Base-by-base conservation (phyloP, 192 early-diverging fungal genomes). In the Thamnidium elegans region DNA sequence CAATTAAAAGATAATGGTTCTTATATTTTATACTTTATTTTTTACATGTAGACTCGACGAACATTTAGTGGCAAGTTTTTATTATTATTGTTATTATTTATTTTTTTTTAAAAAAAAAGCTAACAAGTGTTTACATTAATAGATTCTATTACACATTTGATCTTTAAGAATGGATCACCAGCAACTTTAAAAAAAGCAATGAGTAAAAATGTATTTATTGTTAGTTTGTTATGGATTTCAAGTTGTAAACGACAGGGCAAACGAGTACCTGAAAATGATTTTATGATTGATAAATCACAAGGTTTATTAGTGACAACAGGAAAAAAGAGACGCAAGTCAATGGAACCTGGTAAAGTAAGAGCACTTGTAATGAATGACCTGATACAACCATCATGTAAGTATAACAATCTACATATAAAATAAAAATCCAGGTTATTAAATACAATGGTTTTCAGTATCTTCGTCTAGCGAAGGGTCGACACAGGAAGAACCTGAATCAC, bases 131-230 rank as follows among this genome's bases (percentile, higher is more conserved):
- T 26, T 26, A 26, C 26, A 26, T 2, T 26, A 26, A 7, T 63
- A 73, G 71, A 73, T 9, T 46, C 46, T 4, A 55, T 73, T 17
- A 73, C 71, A 1, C 71, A 73, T 60, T 42, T 73, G 14, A 34
- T 73, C 2, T 73, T 54, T 10, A 73, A 73, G 20, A 73, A 73
- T 50, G 71, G 71, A 43, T 73, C 71, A 19, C 11, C 62, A 3
- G 39, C 62, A 5, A 73, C 54, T 19, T 21, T 73, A 26, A 62
- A 58, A 43, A 73, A 68, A 53, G 71, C 71, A 17, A 44, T 63
- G 13, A 17, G 11, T 0, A 73, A 68, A 61, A 39, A 58, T 6
- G 43, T 63, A 17, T 52, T 36, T 31, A 59, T 73, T 36, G 62
- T 73, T 13, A 73, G 52, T 42, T 53, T 73, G 6, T 42, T 68